Conservation (phyloP, 192 early-diverging fungal genomes). For the Podila clonocystis region DNA sequence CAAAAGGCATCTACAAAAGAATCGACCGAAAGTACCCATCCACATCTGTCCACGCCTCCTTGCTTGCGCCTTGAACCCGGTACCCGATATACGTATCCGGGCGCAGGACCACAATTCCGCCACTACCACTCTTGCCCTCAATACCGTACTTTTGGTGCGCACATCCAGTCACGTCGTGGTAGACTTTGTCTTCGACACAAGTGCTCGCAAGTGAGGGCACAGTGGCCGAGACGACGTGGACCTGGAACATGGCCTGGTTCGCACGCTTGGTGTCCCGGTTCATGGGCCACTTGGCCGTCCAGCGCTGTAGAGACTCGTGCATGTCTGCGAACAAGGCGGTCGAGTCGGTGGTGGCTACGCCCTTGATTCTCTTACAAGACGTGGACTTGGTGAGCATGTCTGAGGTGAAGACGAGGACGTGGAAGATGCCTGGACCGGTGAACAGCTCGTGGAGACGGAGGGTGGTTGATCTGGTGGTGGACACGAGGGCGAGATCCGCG, state of each 20-base stretch:
- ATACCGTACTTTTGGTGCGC: slow-evolving; percentile 42
- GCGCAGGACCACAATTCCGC: slow-evolving; percentile 16
- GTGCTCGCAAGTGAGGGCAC: not conserved
- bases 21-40: slow-evolving; percentile 26
- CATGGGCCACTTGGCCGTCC: slow-evolving; percentile 28
- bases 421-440: slow-evolving; percentile 41
- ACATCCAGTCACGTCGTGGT: slow-evolving; percentile 12
- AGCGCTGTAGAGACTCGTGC: slow-evolving; percentile 6
- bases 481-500: slow-evolving; percentile 8
- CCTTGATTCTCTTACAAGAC: slow-evolving; percentile 8
- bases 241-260: slow-evolving; percentile 16
- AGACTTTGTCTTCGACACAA: slow-evolving; percentile 21
- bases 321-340: not conserved
- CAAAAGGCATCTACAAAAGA: not conserved
- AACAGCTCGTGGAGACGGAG: slow-evolving; percentile 38
- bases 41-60: slow-evolving; percentile 30
- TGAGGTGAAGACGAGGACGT: slow-evolving; percentile 32
- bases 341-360: not conserved
- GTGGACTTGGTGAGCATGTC: slow-evolving; percentile 19
- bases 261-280: not conserved
- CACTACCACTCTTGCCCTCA: slow-evolving; percentile 16
- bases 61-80: slow-evolving; percentile 21
- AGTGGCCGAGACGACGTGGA: slow-evolving; percentile 18
- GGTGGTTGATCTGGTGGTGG: not conserved
- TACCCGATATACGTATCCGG: slow-evolving; percentile 40